A percentile compares a stretch with the other conserved stretches of the same genome.
phyloP scores from a whole-genome alignment of 2,329 filamentous ascomycete species.

The Fusarium verrucosum region DNA sequence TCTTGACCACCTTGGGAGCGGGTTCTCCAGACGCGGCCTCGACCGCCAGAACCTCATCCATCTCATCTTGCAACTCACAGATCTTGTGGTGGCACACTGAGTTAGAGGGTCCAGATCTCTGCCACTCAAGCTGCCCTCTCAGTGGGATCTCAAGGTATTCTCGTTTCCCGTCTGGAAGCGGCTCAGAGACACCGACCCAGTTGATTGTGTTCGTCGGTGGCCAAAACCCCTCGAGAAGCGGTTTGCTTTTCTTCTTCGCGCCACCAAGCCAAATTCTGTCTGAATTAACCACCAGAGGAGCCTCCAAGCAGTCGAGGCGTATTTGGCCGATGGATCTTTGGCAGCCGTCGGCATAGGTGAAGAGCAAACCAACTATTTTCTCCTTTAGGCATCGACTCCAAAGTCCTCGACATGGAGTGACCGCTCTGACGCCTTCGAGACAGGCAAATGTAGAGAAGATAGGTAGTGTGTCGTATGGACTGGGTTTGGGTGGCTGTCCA shows the following conservation, averaged over 20 bases:
- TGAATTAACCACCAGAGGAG: background rate
- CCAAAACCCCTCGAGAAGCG: too few species aligned
- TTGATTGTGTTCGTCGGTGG: background rate
- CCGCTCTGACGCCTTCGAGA: background rate
- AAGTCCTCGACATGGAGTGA: background rate
- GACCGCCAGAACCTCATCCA: background rate
- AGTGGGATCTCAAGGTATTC: background rate
- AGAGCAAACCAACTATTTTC: background rate
- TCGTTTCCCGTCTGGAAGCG: rapidly evolving
- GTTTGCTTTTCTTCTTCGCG: background rate
- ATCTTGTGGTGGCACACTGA: background rate
- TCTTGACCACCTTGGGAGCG: background rate
- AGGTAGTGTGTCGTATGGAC: too few species aligned
- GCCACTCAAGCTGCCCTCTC: background rate
- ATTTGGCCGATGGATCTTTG: background rate
- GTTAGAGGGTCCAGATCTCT: rapidly evolving
- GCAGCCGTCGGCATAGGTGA: background rate
- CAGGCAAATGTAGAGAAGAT: too few species aligned
- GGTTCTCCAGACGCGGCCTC: background rate
- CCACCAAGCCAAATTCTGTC: background rate
- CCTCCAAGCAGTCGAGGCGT: background rate
- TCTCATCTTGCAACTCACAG: background rate
- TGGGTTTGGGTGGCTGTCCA: too few species aligned
- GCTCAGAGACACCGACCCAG: background rate
- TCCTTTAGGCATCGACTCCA: too few species aligned